Evolutionary conservation across 495 filamentous ascomycete genomes (phyloP).

Genomic region (Penicillium paradoxum): DNA sequence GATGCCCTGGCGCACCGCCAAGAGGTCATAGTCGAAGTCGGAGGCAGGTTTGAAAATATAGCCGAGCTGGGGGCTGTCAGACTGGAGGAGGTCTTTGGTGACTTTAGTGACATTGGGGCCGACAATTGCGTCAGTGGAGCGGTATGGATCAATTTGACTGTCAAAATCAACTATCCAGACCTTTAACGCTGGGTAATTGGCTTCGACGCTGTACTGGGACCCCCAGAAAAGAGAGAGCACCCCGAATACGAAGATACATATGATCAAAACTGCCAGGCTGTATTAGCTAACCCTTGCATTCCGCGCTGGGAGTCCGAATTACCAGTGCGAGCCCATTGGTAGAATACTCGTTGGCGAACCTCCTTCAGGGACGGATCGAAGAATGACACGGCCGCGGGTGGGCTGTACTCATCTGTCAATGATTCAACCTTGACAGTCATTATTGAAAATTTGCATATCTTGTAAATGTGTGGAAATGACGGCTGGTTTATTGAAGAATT

Average conservation of each 20-base stretch:
- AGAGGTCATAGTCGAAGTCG: constrained; percentile 54
- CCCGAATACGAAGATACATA: constrained; percentile 48
- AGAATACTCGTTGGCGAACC: constrained; percentile 41
- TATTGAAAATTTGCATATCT: neutral
- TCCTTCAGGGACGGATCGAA: constrained; percentile 45
- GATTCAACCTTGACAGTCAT: neutral
- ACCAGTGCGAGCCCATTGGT: constrained; percentile 32
- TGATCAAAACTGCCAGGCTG: constrained; percentile 41
- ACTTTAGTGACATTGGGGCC: constrained; percentile 50
- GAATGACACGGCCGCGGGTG: constrained; percentile 45
- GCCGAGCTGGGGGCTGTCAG: constrained; percentile 36
- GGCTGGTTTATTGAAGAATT: neutral
- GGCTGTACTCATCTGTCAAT: constrained; percentile 16
- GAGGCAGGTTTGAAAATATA: constrained; percentile 46
- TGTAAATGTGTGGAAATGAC: neutral
- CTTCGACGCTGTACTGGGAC: constrained; percentile 46
- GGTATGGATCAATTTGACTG: constrained; percentile 49
- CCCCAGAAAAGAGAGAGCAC: constrained; percentile 61
- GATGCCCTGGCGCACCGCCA: constrained; percentile 54
- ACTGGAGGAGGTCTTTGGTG: constrained; percentile 33
- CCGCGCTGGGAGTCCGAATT: neutral
- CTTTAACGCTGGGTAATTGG: constrained; percentile 42
- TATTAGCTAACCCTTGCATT: neutral
- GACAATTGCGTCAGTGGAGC: constrained; percentile 44
- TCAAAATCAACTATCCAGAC: constrained; percentile 68